Percentiles rank a stretch among this genome's conserved stretches.
Conservation (phyloP, 306 rosid species). For the Glycine soja region DNA sequence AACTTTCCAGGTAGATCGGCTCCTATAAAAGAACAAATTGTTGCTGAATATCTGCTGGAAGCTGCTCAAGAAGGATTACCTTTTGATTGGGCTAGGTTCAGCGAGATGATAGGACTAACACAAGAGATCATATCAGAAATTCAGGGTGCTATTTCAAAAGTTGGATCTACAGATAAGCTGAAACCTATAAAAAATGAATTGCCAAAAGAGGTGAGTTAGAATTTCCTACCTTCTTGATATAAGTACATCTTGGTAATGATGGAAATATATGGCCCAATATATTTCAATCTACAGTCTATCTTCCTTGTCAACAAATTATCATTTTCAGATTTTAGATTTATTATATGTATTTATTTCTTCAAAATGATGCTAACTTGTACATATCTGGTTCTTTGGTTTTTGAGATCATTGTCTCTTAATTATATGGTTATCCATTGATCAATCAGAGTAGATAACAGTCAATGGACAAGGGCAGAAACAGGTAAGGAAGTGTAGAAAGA, state of each 20-base stretch:
- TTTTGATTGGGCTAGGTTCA: slow-evolving; percentile 77
- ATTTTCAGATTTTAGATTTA: not conserved
- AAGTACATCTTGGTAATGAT: slow-evolving; percentile 30
- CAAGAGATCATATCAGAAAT: slow-evolving; percentile 53
- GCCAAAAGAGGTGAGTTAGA: slow-evolving; percentile 76
- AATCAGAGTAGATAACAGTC: slow-evolving; percentile 20
- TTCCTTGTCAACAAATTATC: not conserved
- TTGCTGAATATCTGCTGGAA: slow-evolving; percentile 69
- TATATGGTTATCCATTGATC: slow-evolving; percentile 22
- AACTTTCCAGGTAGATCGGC: slow-evolving; percentile 77
- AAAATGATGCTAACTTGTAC: slow-evolving; percentile 27
- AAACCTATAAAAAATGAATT: slow-evolving; percentile 88
- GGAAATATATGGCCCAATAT: not conserved
- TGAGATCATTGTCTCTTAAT: not conserved
- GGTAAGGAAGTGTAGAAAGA: slow-evolving; percentile 11
- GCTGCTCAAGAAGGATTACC: slow-evolving; percentile 80
- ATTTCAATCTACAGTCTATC: not conserved
- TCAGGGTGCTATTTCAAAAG: slow-evolving; percentile 73
- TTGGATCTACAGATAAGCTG: slow-evolving; percentile 78
- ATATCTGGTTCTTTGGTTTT: slow-evolving; percentile 2
- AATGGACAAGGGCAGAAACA: slow-evolving; percentile 10
- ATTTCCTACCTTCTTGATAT: slow-evolving; percentile 26
- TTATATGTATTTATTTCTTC: not conserved
- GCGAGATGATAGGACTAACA: slow-evolving; percentile 65
- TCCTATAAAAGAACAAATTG: slow-evolving; percentile 88